Conservation (phyloP, 139 green algal genomes). For the Chlamydomonas sp. region DNA sequence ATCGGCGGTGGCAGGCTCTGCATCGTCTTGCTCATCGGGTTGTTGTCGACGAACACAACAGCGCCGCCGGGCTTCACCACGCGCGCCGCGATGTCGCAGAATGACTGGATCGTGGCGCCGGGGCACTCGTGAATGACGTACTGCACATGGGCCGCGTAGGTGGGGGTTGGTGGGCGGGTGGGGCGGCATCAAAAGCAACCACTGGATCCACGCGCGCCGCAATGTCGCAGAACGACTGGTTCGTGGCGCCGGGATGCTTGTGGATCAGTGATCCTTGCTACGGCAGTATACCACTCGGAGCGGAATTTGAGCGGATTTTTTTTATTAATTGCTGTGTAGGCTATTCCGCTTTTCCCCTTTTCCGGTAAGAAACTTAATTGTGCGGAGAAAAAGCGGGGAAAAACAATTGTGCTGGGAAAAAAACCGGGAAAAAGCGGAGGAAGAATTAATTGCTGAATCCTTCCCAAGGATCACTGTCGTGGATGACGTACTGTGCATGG, state of each 20-base stretch:
- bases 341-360: no score
- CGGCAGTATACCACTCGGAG: no score
- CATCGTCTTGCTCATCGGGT: slow-evolving; percentile 60
- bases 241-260: slow-evolving; percentile 55
- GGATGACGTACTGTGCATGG: slow-evolving; percentile 39
- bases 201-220: slow-evolving; percentile 52
- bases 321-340: no score
- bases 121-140: slow-evolving; percentile 79
- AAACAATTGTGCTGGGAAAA: no score
- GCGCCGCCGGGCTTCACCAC: slow-evolving; percentile 65
- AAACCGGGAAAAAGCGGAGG: no score
- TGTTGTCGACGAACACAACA: slow-evolving; percentile 74
- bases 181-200: no score
- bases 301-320: no score
- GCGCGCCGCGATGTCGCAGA: slow-evolving; percentile 55
- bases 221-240: slow-evolving; percentile 47
- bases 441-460: no score
- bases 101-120: slow-evolving; percentile 28
- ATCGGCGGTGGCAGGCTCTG: slow-evolving; percentile 74
- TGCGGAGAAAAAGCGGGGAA: no score
- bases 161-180: background rate
- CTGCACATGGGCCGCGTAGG: background rate
- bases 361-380: no score
- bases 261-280: no score
- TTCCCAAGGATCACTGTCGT: no score